These are phyloP conservation scores for Lasiosphaeria hispida DNA, from an alignment of 495 filamentous ascomycete species.

Conservation along the genomic window DNA sequence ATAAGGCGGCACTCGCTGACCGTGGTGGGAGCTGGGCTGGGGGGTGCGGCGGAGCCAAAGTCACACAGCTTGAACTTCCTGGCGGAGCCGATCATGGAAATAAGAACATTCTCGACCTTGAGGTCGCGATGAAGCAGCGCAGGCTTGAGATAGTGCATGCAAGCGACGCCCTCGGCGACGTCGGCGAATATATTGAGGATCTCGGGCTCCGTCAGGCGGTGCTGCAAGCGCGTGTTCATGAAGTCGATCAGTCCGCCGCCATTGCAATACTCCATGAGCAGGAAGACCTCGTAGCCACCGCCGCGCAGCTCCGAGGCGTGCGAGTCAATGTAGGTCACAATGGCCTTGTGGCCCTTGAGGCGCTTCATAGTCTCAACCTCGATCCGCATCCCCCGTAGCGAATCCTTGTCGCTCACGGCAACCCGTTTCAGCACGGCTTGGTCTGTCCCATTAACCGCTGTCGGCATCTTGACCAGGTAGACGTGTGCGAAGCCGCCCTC, in stretches of 20 bases:
- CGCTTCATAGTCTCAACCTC: conserved; percentile 99
- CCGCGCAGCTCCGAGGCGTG: conserved; percentile 91
- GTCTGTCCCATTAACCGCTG: conserved; percentile 75
- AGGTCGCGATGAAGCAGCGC: conserved; percentile 90
- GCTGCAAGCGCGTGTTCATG: conserved; percentile 97
- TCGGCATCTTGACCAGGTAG: conserved; percentile 85
- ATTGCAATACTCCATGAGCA: conserved; percentile 92
- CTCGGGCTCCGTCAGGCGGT: conserved; percentile 95
- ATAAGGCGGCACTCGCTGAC: conserved; percentile 83
- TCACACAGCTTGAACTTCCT: conserved; percentile 91
- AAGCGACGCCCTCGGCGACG: conserved; percentile 92
- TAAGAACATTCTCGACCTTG: conserved; percentile 97
- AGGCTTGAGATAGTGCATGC: conserved; percentile 98
- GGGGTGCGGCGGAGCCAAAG: conserved; percentile 88
- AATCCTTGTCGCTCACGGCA: conserved; percentile 93
- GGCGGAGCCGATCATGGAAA: conserved; percentile 60
- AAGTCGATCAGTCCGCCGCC: conserved; percentile 95
- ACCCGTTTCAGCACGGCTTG: conserved; percentile 91
- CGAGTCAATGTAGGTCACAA: conserved; percentile 97
- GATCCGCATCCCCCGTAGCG: conserved; percentile 91
- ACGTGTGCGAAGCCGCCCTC: conserved; percentile 99
- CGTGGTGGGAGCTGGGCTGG: conserved; percentile 78
- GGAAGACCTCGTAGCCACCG: conserved; percentile 90
- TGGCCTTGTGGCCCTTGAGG: conserved; percentile 89
- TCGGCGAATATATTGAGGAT: conserved; percentile 96